Conservation (phyloP, 352 stramenopile genomes). For the Phytophthora palmivora region DNA sequence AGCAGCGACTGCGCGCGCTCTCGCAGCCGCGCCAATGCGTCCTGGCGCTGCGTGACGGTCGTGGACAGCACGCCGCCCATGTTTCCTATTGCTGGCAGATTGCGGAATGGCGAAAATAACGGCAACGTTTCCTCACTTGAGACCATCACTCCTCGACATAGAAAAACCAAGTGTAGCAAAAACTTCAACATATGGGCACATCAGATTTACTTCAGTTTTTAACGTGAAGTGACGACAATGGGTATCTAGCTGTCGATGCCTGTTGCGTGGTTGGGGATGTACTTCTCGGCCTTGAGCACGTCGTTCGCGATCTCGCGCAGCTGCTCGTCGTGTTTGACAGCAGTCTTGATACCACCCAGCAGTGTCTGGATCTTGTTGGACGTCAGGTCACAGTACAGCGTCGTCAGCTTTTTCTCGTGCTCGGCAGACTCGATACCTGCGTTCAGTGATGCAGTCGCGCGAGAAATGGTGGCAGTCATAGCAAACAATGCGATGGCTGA, state of each 20-base stretch:
- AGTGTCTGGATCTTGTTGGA: slow-evolving; percentile 73
- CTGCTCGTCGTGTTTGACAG: slow-evolving; percentile 67
- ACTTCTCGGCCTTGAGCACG: slow-evolving; percentile 76
- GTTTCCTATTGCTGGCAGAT: slow-evolving; percentile 4
- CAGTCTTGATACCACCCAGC: slow-evolving; percentile 66
- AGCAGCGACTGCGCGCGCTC: slow-evolving; percentile 43
- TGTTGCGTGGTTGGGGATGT: slow-evolving; percentile 81
- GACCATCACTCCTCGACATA: slow-evolving; percentile 36
- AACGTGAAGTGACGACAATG: slow-evolving; percentile 15
- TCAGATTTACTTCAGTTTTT: slow-evolving; percentile 27
- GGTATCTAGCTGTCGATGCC: slow-evolving; percentile 63
- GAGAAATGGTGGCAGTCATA: slow-evolving; percentile 90
- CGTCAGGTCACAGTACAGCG: slow-evolving; percentile 82
- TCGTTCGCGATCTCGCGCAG: slow-evolving; percentile 82
- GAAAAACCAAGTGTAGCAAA: slow-evolving; percentile 11
- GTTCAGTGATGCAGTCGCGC: slow-evolving; percentile 68
- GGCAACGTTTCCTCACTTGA: slow-evolving; percentile 23
- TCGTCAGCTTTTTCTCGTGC: slow-evolving; percentile 82
- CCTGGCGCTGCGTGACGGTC: slow-evolving; percentile 26
- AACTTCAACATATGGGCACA: slow-evolving; percentile 28
- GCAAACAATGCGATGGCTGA: slow-evolving; percentile 84
- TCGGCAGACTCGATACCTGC: slow-evolving; percentile 59
- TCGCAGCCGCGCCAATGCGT: slow-evolving; percentile 23
- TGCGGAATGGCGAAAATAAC: slow-evolving; percentile 25
- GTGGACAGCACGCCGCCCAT: slow-evolving; percentile 37